Base-by-base conservation (phyloP, 345 rosid genomes). In the Eucalyptus globulus region DNA sequence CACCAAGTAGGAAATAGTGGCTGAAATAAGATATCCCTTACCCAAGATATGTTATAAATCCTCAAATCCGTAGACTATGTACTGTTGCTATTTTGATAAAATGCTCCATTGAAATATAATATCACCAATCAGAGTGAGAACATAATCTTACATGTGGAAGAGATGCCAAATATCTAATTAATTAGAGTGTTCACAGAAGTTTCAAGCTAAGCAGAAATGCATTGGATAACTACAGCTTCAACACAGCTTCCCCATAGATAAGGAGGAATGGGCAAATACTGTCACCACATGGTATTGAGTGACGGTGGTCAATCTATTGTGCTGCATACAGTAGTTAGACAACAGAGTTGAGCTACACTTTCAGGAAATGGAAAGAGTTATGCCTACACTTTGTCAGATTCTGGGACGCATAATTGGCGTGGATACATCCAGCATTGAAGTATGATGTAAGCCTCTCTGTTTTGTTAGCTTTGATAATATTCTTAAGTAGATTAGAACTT, bases 331-430 rank as follows among this genome's bases (percentile, higher is more conserved):
- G 49, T 86, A 67, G 53, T 24, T 88, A 51, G 11, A 24, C 27
- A 67, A 53, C 62, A 34, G 15, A 43, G 76, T 67, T 47, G 49
- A 47, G 80, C 80, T 34, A 67, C 40, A 31, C 40, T 31, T 67
- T n/a, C 40, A 67, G 40, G 80, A 67, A 67, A 67, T 67, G 31
- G 31, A 80, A 58, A 67, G 40, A 67, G 87, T 44, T 62, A 54
- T 50, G 86, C 96, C 90, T 93, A 96, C 98, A 95, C 94, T 95
- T 95, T 94, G 87, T 91, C 89, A 92, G 89, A 91, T 90, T 93
- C 83, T 93, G 94, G 29, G 92, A 90, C 24, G 89, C 91, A 72
- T 92, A 96, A 86, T 92, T 91, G 40, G 81, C 90, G 86, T 92
- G 93, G 43, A 91, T 80, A 91, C 97, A 93, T 50, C 97, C 97